Evolutionary conservation across 176 grass and related monocot genomes (phyloP).

Genomic region (Triticum timopheevii): DNA sequence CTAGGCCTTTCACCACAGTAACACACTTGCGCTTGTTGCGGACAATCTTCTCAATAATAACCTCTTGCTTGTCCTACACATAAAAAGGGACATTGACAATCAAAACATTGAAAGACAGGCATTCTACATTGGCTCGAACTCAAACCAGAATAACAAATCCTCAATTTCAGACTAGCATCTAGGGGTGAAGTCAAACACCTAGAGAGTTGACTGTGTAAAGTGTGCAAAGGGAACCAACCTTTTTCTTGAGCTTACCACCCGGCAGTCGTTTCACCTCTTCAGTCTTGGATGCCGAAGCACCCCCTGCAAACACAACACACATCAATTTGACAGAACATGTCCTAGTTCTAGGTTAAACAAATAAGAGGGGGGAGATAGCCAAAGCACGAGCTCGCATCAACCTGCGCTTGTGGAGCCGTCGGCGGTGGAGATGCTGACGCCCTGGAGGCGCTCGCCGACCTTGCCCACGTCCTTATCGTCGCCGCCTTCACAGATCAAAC

Average conservation of each 20-base stretch:
- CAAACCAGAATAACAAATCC: not conserved
- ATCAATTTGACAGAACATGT: not conserved
- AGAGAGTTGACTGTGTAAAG: not conserved
- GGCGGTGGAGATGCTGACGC: conserved; percentile 67
- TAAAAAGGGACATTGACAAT: not conserved
- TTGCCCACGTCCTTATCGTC: conserved; percentile 65
- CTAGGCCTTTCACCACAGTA: conserved; percentile 96
- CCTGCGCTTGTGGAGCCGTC: conserved; percentile 42
- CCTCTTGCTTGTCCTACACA: conserved; percentile 83
- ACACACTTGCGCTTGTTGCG: conserved; percentile 99
- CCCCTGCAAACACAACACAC: conserved; percentile 40
- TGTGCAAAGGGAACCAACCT: conserved; percentile 45
- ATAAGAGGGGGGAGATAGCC: not conserved
- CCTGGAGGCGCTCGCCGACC: conserved; percentile 68
- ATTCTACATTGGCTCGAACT: not conserved
- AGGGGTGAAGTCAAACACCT: not conserved
- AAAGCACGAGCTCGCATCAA: not conserved
- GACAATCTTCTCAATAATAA: conserved; percentile 98
- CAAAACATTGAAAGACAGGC: not conserved
- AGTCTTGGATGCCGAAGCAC: conserved; percentile 67
- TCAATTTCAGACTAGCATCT: not conserved
- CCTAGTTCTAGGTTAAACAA: not conserved
- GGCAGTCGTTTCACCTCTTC: conserved; percentile 91
- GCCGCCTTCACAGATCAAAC: conserved; percentile 48
- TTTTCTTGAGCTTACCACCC: conserved; percentile 98